Conservation (phyloP, 371 early-diverging fungal species). For the Mucor saturninus region DNA sequence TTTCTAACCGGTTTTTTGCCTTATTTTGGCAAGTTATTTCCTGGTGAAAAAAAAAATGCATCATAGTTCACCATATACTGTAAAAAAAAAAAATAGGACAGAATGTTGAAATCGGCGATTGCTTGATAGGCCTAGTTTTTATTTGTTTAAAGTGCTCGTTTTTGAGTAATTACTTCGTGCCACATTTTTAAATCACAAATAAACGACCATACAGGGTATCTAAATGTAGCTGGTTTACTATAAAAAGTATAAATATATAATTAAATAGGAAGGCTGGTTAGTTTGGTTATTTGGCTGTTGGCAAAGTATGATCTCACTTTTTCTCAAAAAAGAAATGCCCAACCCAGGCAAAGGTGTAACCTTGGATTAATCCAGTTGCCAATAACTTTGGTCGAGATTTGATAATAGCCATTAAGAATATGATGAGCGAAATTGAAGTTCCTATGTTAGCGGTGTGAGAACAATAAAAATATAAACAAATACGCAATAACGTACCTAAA, state of each 20-base stretch:
- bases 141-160: conserved; percentile 40
- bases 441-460: conserved; percentile 21
- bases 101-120: too few species aligned
- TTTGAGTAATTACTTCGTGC: conserved; percentile 52
- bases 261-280: background rate
- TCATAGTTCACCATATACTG: too few species aligned
- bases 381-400: conserved; percentile 30
- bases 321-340: conserved; percentile 74
- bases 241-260: too few species aligned
- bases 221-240: conserved; percentile 74
- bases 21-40: too few species aligned
- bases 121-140: too few species aligned
- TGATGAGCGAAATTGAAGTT: conserved; percentile 33
- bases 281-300: background rate
- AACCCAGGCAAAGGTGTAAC: conserved; percentile 69
- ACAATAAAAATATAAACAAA: background rate
- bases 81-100: too few species aligned
- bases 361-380: conserved; percentile 38
- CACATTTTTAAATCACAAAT: conserved; percentile 69
- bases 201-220: conserved; percentile 67
- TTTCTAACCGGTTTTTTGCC: too few species aligned
- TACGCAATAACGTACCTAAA: conserved; percentile 37
- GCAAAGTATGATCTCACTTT: conserved; percentile 42
- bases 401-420: conserved; percentile 24
- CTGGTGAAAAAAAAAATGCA: too few species aligned